A percentile compares a stretch with the other conserved stretches of the same genome.
phyloP scores from a whole-genome alignment of 352 stramenopile genomes.

The Phytophthora sp. region DNA sequence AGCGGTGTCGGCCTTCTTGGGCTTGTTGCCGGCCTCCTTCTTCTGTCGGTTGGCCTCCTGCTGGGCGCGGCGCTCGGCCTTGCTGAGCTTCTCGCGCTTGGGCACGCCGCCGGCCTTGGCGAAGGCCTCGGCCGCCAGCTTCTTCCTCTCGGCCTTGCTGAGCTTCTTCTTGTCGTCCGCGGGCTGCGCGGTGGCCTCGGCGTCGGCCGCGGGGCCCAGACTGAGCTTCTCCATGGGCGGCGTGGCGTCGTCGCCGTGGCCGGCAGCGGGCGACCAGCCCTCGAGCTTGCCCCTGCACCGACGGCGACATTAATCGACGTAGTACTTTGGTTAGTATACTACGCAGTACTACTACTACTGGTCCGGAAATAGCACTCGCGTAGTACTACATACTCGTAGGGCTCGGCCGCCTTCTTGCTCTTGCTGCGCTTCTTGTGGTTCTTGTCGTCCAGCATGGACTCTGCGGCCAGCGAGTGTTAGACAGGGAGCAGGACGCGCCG shows the following conservation, averaged over 20 bases:
- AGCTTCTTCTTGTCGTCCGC: constrained; percentile 45
- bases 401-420: constrained; percentile 29
- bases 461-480: constrained; percentile 1
- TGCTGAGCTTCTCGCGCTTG: constrained; percentile 89
- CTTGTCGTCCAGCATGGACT: constrained; percentile 41
- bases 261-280: constrained; percentile 66
- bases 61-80: constrained; percentile 91
- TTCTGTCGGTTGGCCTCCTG: constrained; percentile 93
- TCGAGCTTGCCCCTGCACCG: constrained; percentile 53
- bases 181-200: background rate
- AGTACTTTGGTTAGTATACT: constrained; percentile 3
- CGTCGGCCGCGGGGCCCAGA: constrained; percentile 37
- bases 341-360: background rate
- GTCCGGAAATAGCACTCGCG: background rate
- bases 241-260: constrained; percentile 7
- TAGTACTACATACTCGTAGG: constrained; percentile 35
- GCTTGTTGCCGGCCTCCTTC: constrained; percentile 42
- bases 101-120: constrained; percentile 46
- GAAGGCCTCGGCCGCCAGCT: constrained; percentile 72
- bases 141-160: constrained; percentile 75
- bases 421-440: constrained; percentile 38
- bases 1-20: constrained; percentile 44
- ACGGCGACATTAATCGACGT: background rate
- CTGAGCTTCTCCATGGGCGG: constrained; percentile 62
- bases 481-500: background rate